Evolutionary conservation across 192 early-diverging fungal genomes (phyloP).

Genomic region (Coemansia sp.): DNA sequence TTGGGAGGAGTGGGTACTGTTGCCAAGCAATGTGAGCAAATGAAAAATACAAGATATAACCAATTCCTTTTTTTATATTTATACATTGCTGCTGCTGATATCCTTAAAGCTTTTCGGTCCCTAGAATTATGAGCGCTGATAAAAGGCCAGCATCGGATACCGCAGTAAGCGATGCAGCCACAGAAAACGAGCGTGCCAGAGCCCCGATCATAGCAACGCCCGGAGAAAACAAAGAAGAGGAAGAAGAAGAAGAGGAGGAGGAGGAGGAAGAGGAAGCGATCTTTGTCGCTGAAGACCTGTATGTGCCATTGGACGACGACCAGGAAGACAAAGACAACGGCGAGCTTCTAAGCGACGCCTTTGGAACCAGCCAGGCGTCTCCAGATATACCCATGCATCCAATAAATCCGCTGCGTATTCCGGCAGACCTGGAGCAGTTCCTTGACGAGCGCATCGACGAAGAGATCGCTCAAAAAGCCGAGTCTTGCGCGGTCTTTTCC

Average conservation of each 20-base stretch:
- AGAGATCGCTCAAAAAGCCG: conserved; percentile 11
- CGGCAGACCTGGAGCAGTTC: conserved; percentile 15
- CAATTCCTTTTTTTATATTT: background rate
- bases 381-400: background rate
- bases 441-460: conserved; percentile 21
- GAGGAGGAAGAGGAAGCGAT: conserved; percentile 15
- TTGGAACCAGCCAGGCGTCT: background rate
- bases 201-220: background rate
- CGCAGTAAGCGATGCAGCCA: background rate
- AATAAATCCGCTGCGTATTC: background rate
- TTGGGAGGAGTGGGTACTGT: too few relatives aligned
- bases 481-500: background rate
- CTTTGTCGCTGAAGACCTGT: conserved; percentile 30
- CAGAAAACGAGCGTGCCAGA: background rate
- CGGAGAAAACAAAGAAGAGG: background rate
- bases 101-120: too few relatives aligned
- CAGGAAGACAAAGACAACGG: background rate
- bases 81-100: background rate
- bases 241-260: background rate
- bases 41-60: too few relatives aligned
- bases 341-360: background rate
- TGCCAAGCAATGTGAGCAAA: too few relatives aligned
- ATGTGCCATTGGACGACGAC: conserved; percentile 24
- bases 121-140: background rate
- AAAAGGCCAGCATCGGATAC: background rate